Evolutionary conservation across 2,329 filamentous ascomycete species (phyloP), one percentile per base, ranked within the genome.

Genomic region (Macrophomina tecta): DNA sequence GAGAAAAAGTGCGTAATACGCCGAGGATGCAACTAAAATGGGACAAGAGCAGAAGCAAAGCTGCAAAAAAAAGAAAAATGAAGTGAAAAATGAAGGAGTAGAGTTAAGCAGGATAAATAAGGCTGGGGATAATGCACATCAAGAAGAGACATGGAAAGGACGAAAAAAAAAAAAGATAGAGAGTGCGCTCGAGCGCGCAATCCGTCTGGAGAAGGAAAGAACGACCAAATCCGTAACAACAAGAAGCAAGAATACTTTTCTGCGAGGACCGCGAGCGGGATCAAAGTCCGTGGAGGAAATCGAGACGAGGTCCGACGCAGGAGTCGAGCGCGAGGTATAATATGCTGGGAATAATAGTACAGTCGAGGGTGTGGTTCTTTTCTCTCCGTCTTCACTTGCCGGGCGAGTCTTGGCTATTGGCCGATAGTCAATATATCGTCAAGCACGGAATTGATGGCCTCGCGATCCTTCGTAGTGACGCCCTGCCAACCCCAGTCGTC

Each of bases 401-500:
- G 12, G 4, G 5, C 16, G 7, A 9, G 5, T 18, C 4, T 48
- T 32, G 30, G n/a, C 64, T 49, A 67, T 30, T 65, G 52, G 30
- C 66, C 66, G 6, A 38, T 51, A 28, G 66, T 51, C 63, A 68
- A 40, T 23, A 68, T 66, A 23, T 68, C 67, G 12, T 68, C 67
- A 23, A 68, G 52, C 5, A 62, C 52, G 4, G 52, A 36, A 38
- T 76, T 73, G 49, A 79, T 56, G 6, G 69, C 70, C 16, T 74
- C 71, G n/a, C 71, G 69, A 51, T 77, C 75, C 11, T 68, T 70
- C 11, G 64, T 66, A 30, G 69, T 69, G 2, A 69, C 78, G 4
- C 81, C 81, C 48, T 75, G 73, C 79, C 81, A 83, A 0, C 71
- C 71, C 65, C 72, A 72, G 11, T 79, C 76, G 11, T 71, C 67